These are phyloP conservation scores for Vickermania spadyakhi DNA, from an alignment of 208 protist genomes.

Conservation along the genomic window DNA sequence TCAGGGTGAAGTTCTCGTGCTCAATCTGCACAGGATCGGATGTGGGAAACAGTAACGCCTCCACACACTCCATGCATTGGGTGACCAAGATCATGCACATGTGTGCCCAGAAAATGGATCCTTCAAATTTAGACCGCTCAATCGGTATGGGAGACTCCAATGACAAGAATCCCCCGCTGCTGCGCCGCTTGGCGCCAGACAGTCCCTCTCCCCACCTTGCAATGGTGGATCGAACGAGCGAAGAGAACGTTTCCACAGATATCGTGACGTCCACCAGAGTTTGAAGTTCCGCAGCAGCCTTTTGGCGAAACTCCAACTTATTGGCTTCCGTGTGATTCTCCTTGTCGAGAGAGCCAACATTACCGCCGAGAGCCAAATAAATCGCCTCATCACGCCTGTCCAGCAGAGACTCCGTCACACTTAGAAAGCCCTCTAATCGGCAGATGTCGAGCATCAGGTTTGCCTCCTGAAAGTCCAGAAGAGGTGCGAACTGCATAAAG, in stretches of 20 bases:
- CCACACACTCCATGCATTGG: slow-evolving; percentile 24
- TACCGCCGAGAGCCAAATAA: not conserved
- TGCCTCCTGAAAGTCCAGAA: slow-evolving; percentile 32
- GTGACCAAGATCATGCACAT: slow-evolving; percentile 25
- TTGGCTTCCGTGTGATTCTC: not conserved
- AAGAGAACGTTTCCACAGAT: slow-evolving; percentile 20
- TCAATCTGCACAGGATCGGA: slow-evolving; percentile 12
- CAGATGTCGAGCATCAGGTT: slow-evolving; percentile 33
- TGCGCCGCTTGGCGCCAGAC: not conserved
- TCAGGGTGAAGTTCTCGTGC: slow-evolving; percentile 34
- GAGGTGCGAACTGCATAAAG: slow-evolving; percentile 36
- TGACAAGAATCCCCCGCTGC: slow-evolving; percentile 16
- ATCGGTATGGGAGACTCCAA: slow-evolving; percentile 18
- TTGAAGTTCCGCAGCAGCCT: not conserved
- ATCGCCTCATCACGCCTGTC: slow-evolving; percentile 9
- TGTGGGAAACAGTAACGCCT: slow-evolving; percentile 17
- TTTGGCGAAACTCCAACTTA: not conserved
- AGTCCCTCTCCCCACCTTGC: not conserved
- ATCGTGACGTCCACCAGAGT: slow-evolving; percentile 16
- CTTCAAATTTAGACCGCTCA: slow-evolving; percentile 16
- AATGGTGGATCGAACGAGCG: slow-evolving; percentile 19
- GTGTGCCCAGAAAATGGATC: slow-evolving; percentile 40
- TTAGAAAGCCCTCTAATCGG: slow-evolving; percentile 20
- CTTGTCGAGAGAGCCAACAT: not conserved
- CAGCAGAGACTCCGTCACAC: slow-evolving; percentile 28